Conservation (phyloP, 768 basidiomycete genomes). For the Pluteus cervinus region DNA sequence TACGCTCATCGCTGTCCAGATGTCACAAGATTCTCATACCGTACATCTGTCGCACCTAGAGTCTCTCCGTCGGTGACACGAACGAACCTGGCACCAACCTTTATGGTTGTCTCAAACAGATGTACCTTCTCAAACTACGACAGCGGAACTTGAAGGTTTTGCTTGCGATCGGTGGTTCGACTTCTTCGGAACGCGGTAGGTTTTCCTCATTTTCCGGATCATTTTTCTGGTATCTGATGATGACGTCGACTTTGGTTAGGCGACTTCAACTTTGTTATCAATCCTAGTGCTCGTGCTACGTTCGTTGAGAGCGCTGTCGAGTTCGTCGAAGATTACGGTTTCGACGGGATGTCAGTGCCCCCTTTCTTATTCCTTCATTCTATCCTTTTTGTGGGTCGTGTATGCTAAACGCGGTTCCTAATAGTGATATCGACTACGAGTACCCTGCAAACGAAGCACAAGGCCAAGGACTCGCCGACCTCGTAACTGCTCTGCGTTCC, state of each 20-base stretch:
- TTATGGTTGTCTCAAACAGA: conserved; percentile 77
- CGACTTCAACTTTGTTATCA: conserved; percentile 61
- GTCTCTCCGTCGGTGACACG: conserved; percentile 70
- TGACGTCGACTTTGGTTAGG: conserved; percentile 25
- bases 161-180: conserved; percentile 53
- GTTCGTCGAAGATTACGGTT: conserved; percentile 67
- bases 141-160: conserved; percentile 49
- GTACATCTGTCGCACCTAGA: conserved; percentile 31
- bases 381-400: conserved; percentile 1
- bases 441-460: conserved; percentile 55
- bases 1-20: conserved; percentile 13
- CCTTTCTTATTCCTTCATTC: background rate
- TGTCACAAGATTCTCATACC: background rate
- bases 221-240: background rate
- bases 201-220: background rate
- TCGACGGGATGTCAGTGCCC: conserved; percentile 63
- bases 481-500: conserved; percentile 54
- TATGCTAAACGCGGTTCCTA: background rate
- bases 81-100: conserved; percentile 69
- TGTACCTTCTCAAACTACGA: conserved; percentile 53
- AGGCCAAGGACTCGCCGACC: conserved; percentile 61
- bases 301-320: conserved; percentile 60
- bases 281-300: conserved; percentile 39
- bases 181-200: conserved; percentile 56
- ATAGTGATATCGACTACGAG: conserved; percentile 73